These are phyloP conservation scores for Beauveria sp. DNA, from an alignment of 2,329 filamentous ascomycete genomes.

Conservation along the genomic window DNA sequence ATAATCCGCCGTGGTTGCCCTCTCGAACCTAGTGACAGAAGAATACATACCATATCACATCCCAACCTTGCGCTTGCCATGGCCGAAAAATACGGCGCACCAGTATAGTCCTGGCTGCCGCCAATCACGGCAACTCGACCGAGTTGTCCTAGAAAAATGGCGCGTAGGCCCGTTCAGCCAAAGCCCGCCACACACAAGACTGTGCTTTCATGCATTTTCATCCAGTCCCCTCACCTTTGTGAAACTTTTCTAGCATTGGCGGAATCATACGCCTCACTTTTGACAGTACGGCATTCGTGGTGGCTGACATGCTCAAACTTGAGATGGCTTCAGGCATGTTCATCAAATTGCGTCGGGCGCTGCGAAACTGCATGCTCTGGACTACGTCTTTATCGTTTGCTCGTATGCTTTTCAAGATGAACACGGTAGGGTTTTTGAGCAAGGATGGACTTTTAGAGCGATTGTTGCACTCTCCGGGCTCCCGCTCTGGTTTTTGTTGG, in stretches of 20 bases:
- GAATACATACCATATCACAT: conserved; percentile 67
- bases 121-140: conserved; percentile 91
- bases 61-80: conserved; percentile 91
- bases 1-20: neutral
- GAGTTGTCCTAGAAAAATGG: conserved; percentile 64
- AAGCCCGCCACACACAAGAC: too few species aligned
- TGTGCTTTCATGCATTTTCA: neutral
- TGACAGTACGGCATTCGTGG: conserved; percentile 66
- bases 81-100: conserved; percentile 94
- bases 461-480: neutral
- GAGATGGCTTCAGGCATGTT: conserved; percentile 2
- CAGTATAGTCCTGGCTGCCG: conserved; percentile 92
- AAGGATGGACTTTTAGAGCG: neutral
- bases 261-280: conserved; percentile 88
- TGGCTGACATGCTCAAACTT: conserved; percentile 50
- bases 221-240: conserved; percentile 61
- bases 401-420: neutral
- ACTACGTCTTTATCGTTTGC: neutral
- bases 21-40: neutral
- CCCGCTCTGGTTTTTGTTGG: neutral
- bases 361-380: neutral
- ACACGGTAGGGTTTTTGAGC: neutral
- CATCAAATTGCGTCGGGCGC: neutral
- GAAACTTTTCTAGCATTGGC: conserved; percentile 90
- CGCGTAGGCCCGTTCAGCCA: neutral